phyloP scores from a whole-genome alignment of 805 yeast species.

The Candida arabinofermentans region DNA sequence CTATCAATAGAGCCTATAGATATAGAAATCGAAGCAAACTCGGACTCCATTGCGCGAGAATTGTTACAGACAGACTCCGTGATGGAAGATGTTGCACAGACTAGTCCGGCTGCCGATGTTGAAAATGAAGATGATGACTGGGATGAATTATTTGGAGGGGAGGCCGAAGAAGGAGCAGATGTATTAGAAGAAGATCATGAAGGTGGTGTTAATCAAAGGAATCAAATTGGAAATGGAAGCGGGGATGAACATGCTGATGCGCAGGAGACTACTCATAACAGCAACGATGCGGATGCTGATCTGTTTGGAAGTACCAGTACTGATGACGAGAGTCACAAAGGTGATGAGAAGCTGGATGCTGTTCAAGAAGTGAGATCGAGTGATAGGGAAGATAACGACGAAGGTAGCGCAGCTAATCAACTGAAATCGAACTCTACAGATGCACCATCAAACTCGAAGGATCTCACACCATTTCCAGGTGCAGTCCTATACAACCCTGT shows the following conservation, averaged over 20 bases:
- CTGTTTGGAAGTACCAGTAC: neutral
- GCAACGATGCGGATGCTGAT: conserved; percentile 14
- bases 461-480: neutral
- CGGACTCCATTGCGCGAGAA: too few relatives aligned
- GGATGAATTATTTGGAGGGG: conserved; percentile 29
- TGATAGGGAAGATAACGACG: neutral
- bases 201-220: too few relatives aligned
- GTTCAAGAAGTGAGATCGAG: neutral
- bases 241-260: conserved; percentile 1
- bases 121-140: conserved; percentile 19
- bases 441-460: neutral
- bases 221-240: too few relatives aligned
- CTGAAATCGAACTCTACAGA: conserved; percentile 4
- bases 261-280: conserved; percentile 4
- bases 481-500: conserved; percentile 30
- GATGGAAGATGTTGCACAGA: neutral
- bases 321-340: neutral
- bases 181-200: too few relatives aligned
- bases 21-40: too few relatives aligned
- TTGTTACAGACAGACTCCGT: neutral
- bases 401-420: conserved; percentile 13
- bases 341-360: too few relatives aligned
- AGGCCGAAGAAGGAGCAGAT: conserved; percentile 10
- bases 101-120: neutral
- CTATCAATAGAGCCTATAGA: neutral